Conservation (phyloP, 345 rosid genomes). For the Theobroma cacao region DNA sequence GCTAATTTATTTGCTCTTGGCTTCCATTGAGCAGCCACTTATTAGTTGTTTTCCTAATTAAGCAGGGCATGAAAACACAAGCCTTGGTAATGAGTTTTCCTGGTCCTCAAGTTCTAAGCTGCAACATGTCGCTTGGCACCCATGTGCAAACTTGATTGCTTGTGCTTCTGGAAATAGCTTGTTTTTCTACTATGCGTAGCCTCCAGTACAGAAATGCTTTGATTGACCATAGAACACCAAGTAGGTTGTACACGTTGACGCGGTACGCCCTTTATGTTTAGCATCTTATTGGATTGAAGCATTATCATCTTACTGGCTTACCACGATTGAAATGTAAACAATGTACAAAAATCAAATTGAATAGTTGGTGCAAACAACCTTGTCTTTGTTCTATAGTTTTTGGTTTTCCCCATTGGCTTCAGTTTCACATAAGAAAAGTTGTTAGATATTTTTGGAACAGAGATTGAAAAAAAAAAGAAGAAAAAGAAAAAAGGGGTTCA, state of each 20-base stretch:
- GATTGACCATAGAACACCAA: not conserved
- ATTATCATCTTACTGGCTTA: not conserved
- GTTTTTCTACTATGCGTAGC: conserved; percentile 51
- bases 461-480: too few relatives aligned
- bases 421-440: too few relatives aligned
- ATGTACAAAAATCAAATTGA: not conserved
- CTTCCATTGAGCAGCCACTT: not conserved
- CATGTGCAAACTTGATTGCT: conserved; percentile 47
- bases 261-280: not conserved
- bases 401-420: too few relatives aligned
- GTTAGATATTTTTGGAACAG: too few relatives aligned
- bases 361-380: not conserved
- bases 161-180: conserved; percentile 59
- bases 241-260: not conserved
- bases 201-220: not conserved
- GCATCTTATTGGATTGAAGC: too few relatives aligned
- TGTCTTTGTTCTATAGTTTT: too few relatives aligned
- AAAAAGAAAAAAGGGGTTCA: too few relatives aligned
- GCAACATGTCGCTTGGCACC: conserved; percentile 65
- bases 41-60: not conserved
- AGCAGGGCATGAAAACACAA: conserved; percentile 39
- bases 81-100: conserved; percentile 25
- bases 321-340: too few relatives aligned
- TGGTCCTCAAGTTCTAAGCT: conserved; percentile 43
- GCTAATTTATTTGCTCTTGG: too few relatives aligned